These are phyloP conservation scores for Trypanosoma lewisi DNA, from an alignment of 208 protist species.

Conservation along the genomic window DNA sequence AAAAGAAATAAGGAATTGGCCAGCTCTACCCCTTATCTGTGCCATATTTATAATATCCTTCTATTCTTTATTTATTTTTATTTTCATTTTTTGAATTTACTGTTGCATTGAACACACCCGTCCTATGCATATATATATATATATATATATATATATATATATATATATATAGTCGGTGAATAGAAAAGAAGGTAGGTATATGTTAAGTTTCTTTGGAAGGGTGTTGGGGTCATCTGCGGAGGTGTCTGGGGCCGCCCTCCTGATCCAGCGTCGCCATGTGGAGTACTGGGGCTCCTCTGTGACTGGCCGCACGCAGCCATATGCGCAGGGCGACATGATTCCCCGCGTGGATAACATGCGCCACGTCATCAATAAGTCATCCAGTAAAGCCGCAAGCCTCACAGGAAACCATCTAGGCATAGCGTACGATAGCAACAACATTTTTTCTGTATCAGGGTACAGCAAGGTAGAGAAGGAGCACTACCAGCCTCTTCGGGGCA, in stretches of 20 bases:
- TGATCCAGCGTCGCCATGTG: slow-evolving; percentile 53
- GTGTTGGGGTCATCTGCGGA: neutral
- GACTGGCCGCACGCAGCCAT: slow-evolving; percentile 79
- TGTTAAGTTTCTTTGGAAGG: slow-evolving; percentile 10
- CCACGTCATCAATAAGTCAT: slow-evolving; percentile 50
- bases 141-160: too few relatives aligned
- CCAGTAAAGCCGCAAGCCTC: slow-evolving; percentile 50
- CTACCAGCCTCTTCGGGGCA: slow-evolving; percentile 68
- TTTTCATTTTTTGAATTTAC: neutral
- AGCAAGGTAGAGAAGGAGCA: slow-evolving; percentile 69
- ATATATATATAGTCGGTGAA: neutral
- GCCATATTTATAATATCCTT: neutral
- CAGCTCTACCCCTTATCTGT: too few relatives aligned
- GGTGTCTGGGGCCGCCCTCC: slow-evolving; percentile 24
- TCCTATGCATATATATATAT: too few relatives aligned
- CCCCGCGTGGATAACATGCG: slow-evolving; percentile 74
- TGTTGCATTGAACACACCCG: too few relatives aligned
- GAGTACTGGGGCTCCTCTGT: slow-evolving; percentile 84
- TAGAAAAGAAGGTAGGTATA: neutral
- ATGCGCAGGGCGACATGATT: slow-evolving; percentile 82
- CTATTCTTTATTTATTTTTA: neutral
- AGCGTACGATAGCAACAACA: slow-evolving; percentile 76
- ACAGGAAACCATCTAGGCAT: slow-evolving; percentile 72
- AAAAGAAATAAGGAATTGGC: neutral
- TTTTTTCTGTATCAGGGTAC: slow-evolving; percentile 68